Evolutionary conservation across 345 rosid genomes (phyloP).

Genomic region (Lepidium sativum): DNA sequence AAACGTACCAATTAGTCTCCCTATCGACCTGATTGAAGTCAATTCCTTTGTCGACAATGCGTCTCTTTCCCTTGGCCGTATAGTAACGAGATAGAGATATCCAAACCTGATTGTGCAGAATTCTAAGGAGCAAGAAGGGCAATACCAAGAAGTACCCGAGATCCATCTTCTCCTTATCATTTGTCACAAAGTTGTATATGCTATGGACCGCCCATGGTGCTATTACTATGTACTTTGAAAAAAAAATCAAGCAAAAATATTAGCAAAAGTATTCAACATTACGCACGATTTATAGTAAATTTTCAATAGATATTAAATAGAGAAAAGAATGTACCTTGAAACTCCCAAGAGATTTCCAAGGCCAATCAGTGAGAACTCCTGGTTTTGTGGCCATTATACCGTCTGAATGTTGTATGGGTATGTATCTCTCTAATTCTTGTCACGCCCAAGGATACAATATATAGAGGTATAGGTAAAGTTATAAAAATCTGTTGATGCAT

Average conservation of each 20-base stretch:
- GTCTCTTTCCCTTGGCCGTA: conserved; percentile 41
- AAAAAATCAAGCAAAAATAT: too few relatives aligned
- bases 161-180: conserved; percentile 28
- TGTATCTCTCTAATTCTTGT: conserved; percentile 8
- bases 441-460: conserved; percentile 1
- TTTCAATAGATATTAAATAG: neutral
- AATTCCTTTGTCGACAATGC: conserved; percentile 48
- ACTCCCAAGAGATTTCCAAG: conserved; percentile 45
- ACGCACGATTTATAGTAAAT: neutral
- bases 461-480: too few relatives aligned
- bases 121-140: conserved; percentile 34
- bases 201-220: conserved; percentile 51
- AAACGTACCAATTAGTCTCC: conserved; percentile 49
- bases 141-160: conserved; percentile 28
- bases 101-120: conserved; percentile 59
- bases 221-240: conserved; percentile 40
- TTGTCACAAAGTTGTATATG: conserved; percentile 27
- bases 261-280: neutral
- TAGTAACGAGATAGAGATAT: conserved; percentile 41
- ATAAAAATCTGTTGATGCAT: neutral
- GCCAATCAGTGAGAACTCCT: conserved; percentile 51
- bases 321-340: conserved; percentile 33
- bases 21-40: conserved; percentile 64
- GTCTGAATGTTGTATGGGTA: conserved; percentile 4
- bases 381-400: conserved; percentile 49